These are phyloP conservation scores for Pythium monospermum DNA, from an alignment of 352 stramenopile species.

Conservation along the genomic window DNA sequence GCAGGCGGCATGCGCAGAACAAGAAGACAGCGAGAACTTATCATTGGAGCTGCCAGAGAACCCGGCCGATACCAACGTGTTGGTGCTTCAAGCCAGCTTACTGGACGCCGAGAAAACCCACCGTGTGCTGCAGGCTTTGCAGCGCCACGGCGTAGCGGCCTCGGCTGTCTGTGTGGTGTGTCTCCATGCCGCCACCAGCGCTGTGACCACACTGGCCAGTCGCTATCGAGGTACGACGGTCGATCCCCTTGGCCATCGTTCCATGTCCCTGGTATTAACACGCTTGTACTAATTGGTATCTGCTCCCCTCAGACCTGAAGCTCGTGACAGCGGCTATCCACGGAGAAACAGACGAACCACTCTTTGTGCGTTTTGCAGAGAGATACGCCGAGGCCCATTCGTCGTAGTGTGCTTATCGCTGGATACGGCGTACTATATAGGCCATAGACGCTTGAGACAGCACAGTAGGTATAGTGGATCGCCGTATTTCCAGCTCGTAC, in stretches of 20 bases:
- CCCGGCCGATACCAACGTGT: slow-evolving; percentile 7
- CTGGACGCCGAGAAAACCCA: neutral
- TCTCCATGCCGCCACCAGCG: slow-evolving; percentile 4
- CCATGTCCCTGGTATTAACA: neutral
- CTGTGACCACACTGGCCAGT: slow-evolving; percentile 13
- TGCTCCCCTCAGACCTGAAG: slow-evolving; percentile 9
- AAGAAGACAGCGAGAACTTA: neutral
- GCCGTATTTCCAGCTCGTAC: too few species aligned
- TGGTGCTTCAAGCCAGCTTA: slow-evolving; percentile 10
- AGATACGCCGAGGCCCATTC: too few species aligned
- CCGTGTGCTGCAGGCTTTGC: slow-evolving; percentile 1
- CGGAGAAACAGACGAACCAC: slow-evolving; percentile 11
- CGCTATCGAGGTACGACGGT: slow-evolving; percentile 5
- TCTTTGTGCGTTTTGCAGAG: slow-evolving; percentile 9
- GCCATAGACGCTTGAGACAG: too few species aligned
- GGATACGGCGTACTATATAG: too few species aligned
- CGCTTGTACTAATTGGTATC: neutral
- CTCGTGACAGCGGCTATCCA: slow-evolving; percentile 17
- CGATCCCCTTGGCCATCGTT: neutral
- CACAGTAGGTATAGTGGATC: too few species aligned
- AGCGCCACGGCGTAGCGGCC: slow-evolving; percentile 1
- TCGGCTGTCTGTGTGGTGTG: slow-evolving; percentile 14
- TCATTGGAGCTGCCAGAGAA: slow-evolving; percentile 10
- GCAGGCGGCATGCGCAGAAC: neutral
- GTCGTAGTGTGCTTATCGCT: too few species aligned